Evolutionary conservation across 108 stramenopile genomes (phyloP).

Genomic region (Hondaea fermentalgiana): DNA sequence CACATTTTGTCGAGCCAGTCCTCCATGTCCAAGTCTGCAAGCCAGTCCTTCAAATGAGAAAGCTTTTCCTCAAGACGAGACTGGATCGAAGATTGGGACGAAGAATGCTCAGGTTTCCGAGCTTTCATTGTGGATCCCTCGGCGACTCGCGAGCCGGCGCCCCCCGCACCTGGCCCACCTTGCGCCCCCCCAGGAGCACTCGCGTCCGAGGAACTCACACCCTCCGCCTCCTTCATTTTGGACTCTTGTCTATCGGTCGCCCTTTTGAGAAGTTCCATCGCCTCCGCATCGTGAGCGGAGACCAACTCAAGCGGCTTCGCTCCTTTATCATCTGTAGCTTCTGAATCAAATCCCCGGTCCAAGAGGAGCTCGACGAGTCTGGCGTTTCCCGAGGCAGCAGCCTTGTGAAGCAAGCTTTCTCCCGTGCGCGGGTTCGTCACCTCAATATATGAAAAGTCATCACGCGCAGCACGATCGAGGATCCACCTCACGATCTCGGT

Average conservation of each 20-base stretch:
- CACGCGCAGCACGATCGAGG: background rate
- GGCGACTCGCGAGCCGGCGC: background rate
- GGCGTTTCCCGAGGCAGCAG: background rate
- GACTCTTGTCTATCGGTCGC: too few relatives aligned
- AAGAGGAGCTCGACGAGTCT: background rate
- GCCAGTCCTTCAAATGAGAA: conserved; percentile 7
- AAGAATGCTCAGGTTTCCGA: background rate
- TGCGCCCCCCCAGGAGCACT: too few relatives aligned
- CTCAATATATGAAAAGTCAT: background rate
- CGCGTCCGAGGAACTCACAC: too few relatives aligned
- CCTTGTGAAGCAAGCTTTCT: background rate
- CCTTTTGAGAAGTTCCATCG: background rate
- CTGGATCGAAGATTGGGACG: background rate
- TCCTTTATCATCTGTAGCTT: background rate
- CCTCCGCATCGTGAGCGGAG: background rate
- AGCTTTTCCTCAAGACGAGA: background rate
- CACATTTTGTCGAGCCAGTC: background rate
- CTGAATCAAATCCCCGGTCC: background rate
- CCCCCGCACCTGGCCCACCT: background rate
- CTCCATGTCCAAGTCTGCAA: conserved; percentile 8
- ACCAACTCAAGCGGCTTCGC: background rate
- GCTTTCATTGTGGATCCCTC: background rate
- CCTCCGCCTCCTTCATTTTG: too few relatives aligned
- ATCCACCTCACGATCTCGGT: background rate
- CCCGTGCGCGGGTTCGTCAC: background rate